Conservation (phyloP, 139 green algal genomes). For the Pseudopediastrum boryanum region DNA sequence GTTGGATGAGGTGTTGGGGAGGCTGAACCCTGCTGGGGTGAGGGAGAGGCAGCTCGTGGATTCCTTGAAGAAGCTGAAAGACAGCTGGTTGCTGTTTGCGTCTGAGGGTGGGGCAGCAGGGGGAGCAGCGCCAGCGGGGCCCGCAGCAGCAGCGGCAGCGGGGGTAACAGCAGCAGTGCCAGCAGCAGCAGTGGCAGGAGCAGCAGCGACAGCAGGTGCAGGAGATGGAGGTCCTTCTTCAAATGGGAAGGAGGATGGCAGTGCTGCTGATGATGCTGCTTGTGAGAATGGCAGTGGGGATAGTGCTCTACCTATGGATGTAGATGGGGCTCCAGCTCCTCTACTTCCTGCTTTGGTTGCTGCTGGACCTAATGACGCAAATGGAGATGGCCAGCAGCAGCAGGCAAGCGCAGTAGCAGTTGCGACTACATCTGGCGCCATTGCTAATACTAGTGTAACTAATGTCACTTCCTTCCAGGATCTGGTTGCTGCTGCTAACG, state of each 20-base stretch:
- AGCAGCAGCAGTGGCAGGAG: slow-evolving; percentile 9
- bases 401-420: neutral
- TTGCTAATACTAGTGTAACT: neutral
- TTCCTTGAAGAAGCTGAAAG: slow-evolving; percentile 32
- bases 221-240: neutral
- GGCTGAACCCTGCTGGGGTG: slow-evolving; percentile 31
- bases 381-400: neutral
- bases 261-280: too few relatives aligned
- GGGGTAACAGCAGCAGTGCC: slow-evolving; percentile 13
- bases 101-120: neutral
- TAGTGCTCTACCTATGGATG: slow-evolving; percentile 16
- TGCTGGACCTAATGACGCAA: neutral
- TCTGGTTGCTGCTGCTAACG: slow-evolving; percentile 12
- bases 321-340: slow-evolving; percentile 2
- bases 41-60: slow-evolving; percentile 41
- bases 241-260: too few relatives aligned
- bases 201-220: slow-evolving; percentile 11
- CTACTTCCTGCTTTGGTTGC: neutral
- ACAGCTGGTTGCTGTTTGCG: slow-evolving; percentile 32
- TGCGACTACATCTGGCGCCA: neutral
- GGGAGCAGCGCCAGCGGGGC: neutral
- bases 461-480: neutral
- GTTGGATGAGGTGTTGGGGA: slow-evolving; percentile 1
- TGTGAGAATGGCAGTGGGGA: too few relatives aligned
- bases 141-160: slow-evolving; percentile 10